A percentile compares a stretch with the other conserved stretches of the same genome.
Conservation (phyloP, 805 yeast species). For the Kuraishia hungarica region DNA sequence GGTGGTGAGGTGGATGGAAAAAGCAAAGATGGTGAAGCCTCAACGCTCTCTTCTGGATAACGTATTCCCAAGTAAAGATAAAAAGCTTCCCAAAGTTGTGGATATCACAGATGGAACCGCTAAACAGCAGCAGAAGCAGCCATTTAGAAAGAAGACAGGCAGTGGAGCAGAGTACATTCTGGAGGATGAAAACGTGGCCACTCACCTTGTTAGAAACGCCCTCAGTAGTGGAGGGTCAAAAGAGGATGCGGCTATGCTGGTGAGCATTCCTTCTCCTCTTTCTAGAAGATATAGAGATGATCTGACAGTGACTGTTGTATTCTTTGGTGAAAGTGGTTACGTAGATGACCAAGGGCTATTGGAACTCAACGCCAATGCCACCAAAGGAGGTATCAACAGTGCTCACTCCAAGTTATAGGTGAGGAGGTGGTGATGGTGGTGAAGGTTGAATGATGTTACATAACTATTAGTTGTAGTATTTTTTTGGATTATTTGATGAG, state of each 20-base stretch:
- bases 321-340: slow-evolving; percentile 62
- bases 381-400: slow-evolving; percentile 41
- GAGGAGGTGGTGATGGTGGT: too few relatives aligned
- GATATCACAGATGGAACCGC: slow-evolving; percentile 54
- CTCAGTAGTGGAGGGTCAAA: slow-evolving; percentile 77
- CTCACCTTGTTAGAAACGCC: slow-evolving; percentile 91
- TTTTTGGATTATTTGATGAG: background rate
- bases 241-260: slow-evolving; percentile 82
- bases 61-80: slow-evolving; percentile 21
- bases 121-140: slow-evolving; percentile 57
- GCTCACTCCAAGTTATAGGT: slow-evolving; percentile 38
- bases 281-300: slow-evolving; percentile 93
- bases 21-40: slow-evolving; percentile 52
- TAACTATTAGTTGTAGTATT: background rate
- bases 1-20: slow-evolving; percentile 90
- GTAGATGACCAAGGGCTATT: slow-evolving; percentile 37
- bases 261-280: slow-evolving; percentile 85
- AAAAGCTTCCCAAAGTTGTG: slow-evolving; percentile 49
- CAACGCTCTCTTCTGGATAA: slow-evolving; percentile 36
- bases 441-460: background rate
- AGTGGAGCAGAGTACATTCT: slow-evolving; percentile 38
- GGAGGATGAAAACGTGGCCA: slow-evolving; percentile 83
- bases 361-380: slow-evolving; percentile 48
- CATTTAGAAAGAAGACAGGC: slow-evolving; percentile 45
- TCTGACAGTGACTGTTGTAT: slow-evolving; percentile 90